These are phyloP conservation scores for Neurospora tetrasperma DNA, from an alignment of 495 filamentous ascomycete species.

Conservation along the genomic window DNA sequence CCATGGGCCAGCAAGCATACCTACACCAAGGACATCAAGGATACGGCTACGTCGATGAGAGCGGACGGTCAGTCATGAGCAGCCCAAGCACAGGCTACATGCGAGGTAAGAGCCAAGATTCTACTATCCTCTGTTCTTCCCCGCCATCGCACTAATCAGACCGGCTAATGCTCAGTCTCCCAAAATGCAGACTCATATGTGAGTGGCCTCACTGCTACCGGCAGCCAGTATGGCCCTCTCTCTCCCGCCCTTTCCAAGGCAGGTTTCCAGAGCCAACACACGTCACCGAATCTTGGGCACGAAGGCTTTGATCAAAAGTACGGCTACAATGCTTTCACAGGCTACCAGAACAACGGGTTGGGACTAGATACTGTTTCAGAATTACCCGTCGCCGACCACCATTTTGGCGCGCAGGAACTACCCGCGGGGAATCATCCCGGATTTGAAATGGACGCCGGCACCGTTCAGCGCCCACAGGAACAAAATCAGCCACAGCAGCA, in stretches of 20 bases:
- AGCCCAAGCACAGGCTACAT: background rate
- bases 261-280: background rate
- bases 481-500: background rate
- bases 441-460: background rate
- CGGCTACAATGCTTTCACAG: background rate
- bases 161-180: background rate
- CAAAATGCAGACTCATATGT: background rate
- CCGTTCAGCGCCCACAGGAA: background rate
- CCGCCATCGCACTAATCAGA: background rate
- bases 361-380: background rate
- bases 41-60: background rate
- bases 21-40: background rate
- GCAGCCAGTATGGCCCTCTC: background rate
- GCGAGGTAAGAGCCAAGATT: background rate
- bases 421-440: background rate
- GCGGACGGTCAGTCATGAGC: background rate
- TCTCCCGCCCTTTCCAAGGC: background rate
- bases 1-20: background rate
- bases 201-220: background rate
- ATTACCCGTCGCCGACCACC: background rate
- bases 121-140: background rate
- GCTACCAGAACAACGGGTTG: background rate
- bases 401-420: background rate
- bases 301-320: background rate
- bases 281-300: background rate